These are phyloP conservation scores for Kodamaea kaohsiungensis DNA, from an alignment of 805 yeast genomes.

Conservation along the genomic window DNA sequence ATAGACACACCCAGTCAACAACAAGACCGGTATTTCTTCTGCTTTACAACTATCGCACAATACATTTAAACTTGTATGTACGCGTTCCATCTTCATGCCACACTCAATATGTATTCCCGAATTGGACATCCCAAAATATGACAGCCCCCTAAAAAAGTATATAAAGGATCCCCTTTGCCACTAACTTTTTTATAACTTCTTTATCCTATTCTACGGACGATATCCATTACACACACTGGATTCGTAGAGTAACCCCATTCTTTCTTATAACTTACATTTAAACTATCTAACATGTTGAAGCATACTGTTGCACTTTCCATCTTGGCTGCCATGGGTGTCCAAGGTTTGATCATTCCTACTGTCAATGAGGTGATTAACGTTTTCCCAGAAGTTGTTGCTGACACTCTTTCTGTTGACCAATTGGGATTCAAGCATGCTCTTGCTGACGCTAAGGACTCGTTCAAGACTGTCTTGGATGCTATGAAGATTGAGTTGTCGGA, in stretches of 20 bases:
- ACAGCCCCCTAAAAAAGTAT: conserved; percentile 8
- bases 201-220: conserved; percentile 7
- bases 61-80: background rate
- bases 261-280: background rate
- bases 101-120: background rate
- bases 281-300: conserved; percentile 32
- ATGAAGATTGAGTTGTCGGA: conserved; percentile 15
- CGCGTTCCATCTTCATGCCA: background rate
- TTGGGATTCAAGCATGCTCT: conserved; percentile 5
- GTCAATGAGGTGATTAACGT: conserved; percentile 28
- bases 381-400: conserved; percentile 13
- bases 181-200: background rate
- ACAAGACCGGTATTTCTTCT: too few relatives aligned
- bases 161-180: conserved; percentile 6
- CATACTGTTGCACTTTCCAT: conserved; percentile 45
- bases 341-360: conserved; percentile 31
- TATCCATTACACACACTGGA: conserved; percentile 8
- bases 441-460: conserved; percentile 6
- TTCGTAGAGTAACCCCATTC: conserved; percentile 7
- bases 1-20: too few relatives aligned
- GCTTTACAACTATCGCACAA: background rate
- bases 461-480: conserved; percentile 7
- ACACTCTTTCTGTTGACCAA: conserved; percentile 1
- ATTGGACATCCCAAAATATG: background rate
- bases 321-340: conserved; percentile 41